Evolutionary conservation across 1,284 basidiomycete genomes (phyloP), one percentile per base, ranked within the genome.

Genomic region (Fistulinella staudtii): DNA sequence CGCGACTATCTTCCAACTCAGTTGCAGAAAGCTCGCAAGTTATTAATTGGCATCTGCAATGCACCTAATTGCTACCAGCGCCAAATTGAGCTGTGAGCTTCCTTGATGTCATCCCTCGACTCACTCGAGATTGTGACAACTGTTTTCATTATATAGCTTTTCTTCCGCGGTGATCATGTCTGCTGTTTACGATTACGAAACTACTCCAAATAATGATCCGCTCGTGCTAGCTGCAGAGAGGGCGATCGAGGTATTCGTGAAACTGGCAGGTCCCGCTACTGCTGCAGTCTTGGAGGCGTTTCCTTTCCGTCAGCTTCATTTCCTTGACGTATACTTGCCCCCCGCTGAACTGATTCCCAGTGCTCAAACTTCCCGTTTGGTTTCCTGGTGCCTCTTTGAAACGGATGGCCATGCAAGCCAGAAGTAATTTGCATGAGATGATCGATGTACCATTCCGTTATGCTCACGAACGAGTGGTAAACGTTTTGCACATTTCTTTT

Each of bases 181-280:
- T n/a, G 52, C 41, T 21, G 61, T 66, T n/a, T 62, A 62, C 30
- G 60, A 64, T 36, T 66, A 62, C 42, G 63, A 66, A 41, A 63
- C 63, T 7, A 29, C 44, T 41, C 54, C 52, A 15, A 42, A 54
- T 15, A 49, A 53, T 24, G 60, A 62, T 47, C 60, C 60, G 1
- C 54, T 62, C 14, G 50, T 62, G 17, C 41, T 59, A 31, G 50
- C 54, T 7, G 64, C 63, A n/a, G 64, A 62, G 44, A 62, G 28
- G 36, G 64, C 64, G 24, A 62, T 62, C 6, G 40, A 50, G 13
- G 54, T 36, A 9, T 62, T 65, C 34, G 36, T 64, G 3, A 48
- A 61, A 34, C 30, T 66, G 14, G 49, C 58, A 3, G 58, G 48
- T 5, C 59, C 57, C 8, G 55, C 55, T 13, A 62, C 57, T 14